Percentiles rank a stretch among this genome's conserved stretches.
These are phyloP conservation scores for Carex littledalei DNA, from an alignment of 176 grass and related monocot species.

Conservation along the genomic window DNA sequence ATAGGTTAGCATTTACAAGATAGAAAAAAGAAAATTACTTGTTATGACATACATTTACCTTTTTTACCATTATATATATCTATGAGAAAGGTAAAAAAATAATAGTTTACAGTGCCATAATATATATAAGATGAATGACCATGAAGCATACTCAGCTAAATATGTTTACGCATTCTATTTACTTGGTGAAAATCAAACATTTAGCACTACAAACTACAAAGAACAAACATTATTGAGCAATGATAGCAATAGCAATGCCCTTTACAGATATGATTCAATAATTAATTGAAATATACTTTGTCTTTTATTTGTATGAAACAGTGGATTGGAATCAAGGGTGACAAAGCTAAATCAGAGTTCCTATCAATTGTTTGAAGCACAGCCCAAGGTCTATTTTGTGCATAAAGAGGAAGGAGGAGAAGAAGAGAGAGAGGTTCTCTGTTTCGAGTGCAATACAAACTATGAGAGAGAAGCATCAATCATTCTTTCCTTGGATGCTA, in stretches of 20 bases:
- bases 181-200: neutral
- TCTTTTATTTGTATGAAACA: constrained; percentile 27
- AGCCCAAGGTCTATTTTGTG: constrained; percentile 9
- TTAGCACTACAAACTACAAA: neutral
- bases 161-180: neutral
- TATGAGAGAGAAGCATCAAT: constrained; percentile 72
- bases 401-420: constrained; percentile 30
- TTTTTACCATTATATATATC: no score
- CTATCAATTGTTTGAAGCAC: constrained; percentile 26
- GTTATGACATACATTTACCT: neutral
- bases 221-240: neutral
- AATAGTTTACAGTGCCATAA: neutral
- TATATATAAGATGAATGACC: neutral
- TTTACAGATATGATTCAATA: neutral
- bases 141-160: no score
- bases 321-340: constrained; percentile 31
- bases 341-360: constrained; percentile 26
- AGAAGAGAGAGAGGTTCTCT: constrained; percentile 54
- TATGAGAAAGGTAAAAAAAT: no score
- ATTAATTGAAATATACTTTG: constrained; percentile 3
- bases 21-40: neutral
- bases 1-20: no score
- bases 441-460: constrained; percentile 58
- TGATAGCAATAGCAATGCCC: neutral
- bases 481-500: constrained; percentile 26